Evolutionary conservation across 768 basidiomycete species (phyloP).

Genomic region (Podaxis sp.): DNA sequence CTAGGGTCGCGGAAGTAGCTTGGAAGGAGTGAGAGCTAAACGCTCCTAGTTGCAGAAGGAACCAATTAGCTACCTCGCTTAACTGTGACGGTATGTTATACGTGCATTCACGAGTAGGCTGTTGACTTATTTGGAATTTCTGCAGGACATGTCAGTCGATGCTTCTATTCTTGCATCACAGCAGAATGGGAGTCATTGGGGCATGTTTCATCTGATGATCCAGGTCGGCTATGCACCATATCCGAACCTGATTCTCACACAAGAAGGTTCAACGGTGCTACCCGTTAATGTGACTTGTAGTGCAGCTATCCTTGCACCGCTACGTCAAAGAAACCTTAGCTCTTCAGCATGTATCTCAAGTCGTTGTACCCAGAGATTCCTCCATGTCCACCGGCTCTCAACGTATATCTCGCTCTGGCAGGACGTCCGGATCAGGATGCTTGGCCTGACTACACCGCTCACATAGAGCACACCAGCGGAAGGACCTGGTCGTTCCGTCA

Average conservation of each 20-base stretch:
- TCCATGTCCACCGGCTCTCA: conserved; percentile 49
- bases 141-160: too few relatives aligned
- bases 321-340: neutral
- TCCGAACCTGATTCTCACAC: conserved; percentile 7
- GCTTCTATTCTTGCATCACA: conserved; percentile 1
- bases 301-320: neutral
- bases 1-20: too few relatives aligned
- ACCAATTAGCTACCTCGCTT: too few relatives aligned
- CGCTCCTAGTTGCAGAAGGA: too few relatives aligned
- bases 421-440: conserved; percentile 49
- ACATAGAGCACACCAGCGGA: conserved; percentile 56
- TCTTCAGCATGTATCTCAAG: conserved; percentile 48
- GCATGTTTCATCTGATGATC: neutral
- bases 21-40: too few relatives aligned
- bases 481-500: conserved; percentile 43
- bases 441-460: conserved; percentile 54
- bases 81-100: too few relatives aligned
- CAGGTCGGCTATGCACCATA: neutral
- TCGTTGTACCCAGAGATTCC: conserved; percentile 52
- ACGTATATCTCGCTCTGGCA: conserved; percentile 55
- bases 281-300: neutral
- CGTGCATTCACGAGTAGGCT: too few relatives aligned
- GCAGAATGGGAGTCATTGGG: neutral
- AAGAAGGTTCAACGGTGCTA: neutral
- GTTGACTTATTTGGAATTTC: neutral